Evolutionary conservation across 2,329 filamentous ascomycete genomes (phyloP).

Genomic region (Sclerotiophoma versabilis): DNA sequence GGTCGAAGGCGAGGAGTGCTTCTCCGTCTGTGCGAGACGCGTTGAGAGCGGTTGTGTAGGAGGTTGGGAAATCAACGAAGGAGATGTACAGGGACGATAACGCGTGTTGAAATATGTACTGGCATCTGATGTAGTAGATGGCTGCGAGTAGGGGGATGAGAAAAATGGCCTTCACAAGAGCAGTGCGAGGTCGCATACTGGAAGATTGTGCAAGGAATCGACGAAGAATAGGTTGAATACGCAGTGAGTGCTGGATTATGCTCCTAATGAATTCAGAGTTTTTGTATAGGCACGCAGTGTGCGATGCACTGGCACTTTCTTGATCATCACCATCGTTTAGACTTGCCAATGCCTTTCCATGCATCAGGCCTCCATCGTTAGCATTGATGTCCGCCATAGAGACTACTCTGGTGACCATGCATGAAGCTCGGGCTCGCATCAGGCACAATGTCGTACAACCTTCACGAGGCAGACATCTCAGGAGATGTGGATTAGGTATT

Average conservation of each 20-base stretch:
- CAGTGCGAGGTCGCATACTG: constrained; percentile 1
- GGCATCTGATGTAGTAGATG: constrained; percentile 7
- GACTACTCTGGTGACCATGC: neutral
- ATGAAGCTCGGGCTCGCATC: neutral
- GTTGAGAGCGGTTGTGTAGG: constrained; percentile 20
- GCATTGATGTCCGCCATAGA: neutral
- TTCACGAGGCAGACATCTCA: neutral
- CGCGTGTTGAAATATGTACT: constrained; percentile 18
- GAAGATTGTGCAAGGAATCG: neutral
- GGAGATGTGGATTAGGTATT: neutral
- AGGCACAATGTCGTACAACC: neutral
- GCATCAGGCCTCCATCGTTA: neutral
- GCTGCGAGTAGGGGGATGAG: neutral
- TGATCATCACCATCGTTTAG: neutral
- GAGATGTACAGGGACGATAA: constrained; percentile 11
- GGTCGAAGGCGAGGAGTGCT: constrained; percentile 18
- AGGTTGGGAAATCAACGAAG: constrained; percentile 18
- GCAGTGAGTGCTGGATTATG: neutral
- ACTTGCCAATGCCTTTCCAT: neutral
- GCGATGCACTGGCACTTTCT: neutral
- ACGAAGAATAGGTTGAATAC: no score
- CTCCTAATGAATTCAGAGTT: no score
- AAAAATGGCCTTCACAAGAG: neutral
- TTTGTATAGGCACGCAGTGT: neutral
- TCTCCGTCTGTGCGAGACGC: constrained; percentile 9